Conservation (phyloP, 2,329 filamentous ascomycete genomes). For the Didymella pomorum region DNA sequence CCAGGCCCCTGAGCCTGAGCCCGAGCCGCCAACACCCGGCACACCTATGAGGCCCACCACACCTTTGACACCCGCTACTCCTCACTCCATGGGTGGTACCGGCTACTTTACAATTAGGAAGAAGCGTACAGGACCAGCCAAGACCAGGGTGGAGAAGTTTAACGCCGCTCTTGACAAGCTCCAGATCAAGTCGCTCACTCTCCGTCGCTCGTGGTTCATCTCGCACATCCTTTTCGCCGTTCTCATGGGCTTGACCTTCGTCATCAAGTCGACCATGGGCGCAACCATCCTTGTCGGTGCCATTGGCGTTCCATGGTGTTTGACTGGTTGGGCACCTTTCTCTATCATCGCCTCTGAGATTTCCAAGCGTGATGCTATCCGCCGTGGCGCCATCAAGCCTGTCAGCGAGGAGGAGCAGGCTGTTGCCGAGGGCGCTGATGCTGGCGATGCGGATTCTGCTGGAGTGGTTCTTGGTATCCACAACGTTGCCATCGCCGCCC, state of each 20-base stretch:
- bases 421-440: slow-evolving; percentile 58
- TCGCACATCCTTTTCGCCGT: slow-evolving; percentile 84
- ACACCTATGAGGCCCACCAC: slow-evolving; percentile 53
- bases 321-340: slow-evolving; percentile 94
- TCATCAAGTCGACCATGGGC: slow-evolving; percentile 73
- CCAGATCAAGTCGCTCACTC: slow-evolving; percentile 82
- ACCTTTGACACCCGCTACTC: slow-evolving; percentile 45
- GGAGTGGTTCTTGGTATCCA: slow-evolving; percentile 94
- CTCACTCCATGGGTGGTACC: slow-evolving; percentile 44
- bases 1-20: slow-evolving; percentile 50
- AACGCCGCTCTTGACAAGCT: slow-evolving; percentile 64
- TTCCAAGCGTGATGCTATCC: slow-evolving; percentile 77
- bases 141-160: slow-evolving; percentile 36
- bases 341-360: slow-evolving; percentile 95
- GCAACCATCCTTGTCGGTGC: slow-evolving; percentile 81
- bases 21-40: slow-evolving; percentile 30
- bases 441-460: slow-evolving; percentile 74
- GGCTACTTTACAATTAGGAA: slow-evolving; percentile 45
- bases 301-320: slow-evolving; percentile 89
- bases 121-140: slow-evolving; percentile 29
- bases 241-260: slow-evolving; percentile 83
- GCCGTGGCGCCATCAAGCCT: slow-evolving; percentile 58
- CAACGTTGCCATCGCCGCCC: slow-evolving; percentile 91
- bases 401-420: slow-evolving; percentile 51
- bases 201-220: slow-evolving; percentile 86